These are phyloP conservation scores for Neocatenulostroma microsporum DNA, from an alignment of 2,329 filamentous ascomycete species.

Conservation along the genomic window DNA sequence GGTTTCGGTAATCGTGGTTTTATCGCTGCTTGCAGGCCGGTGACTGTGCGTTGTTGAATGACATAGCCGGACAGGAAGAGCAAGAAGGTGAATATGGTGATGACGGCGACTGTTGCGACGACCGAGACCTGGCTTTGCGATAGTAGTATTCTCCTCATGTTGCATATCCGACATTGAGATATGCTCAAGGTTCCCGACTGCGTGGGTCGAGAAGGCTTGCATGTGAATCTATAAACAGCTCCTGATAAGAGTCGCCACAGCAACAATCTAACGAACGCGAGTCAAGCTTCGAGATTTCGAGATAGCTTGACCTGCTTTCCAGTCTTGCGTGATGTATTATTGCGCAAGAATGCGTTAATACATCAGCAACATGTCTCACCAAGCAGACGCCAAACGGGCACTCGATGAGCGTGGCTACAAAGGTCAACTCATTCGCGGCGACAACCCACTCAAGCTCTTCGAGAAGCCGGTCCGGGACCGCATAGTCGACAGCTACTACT, in stretches of 20 bases:
- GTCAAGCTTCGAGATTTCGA: background rate
- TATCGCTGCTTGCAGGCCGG: slow-evolving; percentile 67
- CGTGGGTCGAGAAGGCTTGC: too few species aligned
- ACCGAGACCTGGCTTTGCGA: slow-evolving; percentile 64
- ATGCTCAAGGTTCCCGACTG: too few species aligned
- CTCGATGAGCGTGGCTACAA: slow-evolving; percentile 85
- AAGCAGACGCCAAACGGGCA: slow-evolving; percentile 67
- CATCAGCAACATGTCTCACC: slow-evolving; percentile 57
- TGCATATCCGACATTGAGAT: slow-evolving; percentile 2
- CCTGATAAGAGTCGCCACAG: slow-evolving; percentile 4
- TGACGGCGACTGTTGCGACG: slow-evolving; percentile 54
- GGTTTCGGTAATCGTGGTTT: slow-evolving; percentile 42
- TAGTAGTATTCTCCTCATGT: slow-evolving; percentile 46
- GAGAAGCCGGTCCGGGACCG: slow-evolving; percentile 93
- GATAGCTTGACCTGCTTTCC: too few species aligned
- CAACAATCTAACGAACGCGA: slow-evolving; percentile 7
- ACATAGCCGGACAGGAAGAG: slow-evolving; percentile 84
- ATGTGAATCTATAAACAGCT: slow-evolving; percentile 3
- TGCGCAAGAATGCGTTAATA: too few species aligned
- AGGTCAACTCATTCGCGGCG: slow-evolving; percentile 70
- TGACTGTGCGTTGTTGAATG: slow-evolving; percentile 78
- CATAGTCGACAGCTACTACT: slow-evolving; percentile 92
- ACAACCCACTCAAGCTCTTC: slow-evolving; percentile 92
- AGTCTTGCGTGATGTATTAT: too few species aligned
- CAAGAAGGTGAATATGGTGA: slow-evolving; percentile 68